phyloP scores from a whole-genome alignment of 108 stramenopile species.

The Asterionellopsis glacialis region DNA sequence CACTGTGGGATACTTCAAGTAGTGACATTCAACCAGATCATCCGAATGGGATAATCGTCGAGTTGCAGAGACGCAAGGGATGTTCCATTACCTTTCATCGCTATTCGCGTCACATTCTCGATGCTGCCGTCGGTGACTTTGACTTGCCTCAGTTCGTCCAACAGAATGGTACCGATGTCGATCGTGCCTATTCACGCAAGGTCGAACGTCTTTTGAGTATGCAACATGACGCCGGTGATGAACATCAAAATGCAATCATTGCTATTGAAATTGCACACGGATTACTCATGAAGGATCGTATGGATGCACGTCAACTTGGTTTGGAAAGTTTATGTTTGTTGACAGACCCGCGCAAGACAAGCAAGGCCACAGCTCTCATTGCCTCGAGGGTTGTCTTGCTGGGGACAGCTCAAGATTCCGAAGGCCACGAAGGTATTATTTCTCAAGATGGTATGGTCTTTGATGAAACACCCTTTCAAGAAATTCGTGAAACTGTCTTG shows the following conservation, averaged over 20 bases:
- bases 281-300: conserved; percentile 80
- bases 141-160: conserved; percentile 35
- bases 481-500: conserved; percentile 75
- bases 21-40: conserved; percentile 13
- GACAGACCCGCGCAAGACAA: conserved; percentile 78
- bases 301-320: conserved; percentile 77
- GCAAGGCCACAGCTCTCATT: conserved; percentile 65
- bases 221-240: conserved; percentile 22
- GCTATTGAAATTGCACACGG: conserved; percentile 83
- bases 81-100: conserved; percentile 76
- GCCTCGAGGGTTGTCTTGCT: conserved; percentile 78
- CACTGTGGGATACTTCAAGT: conserved; percentile 34
- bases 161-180: conserved; percentile 34
- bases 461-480: conserved; percentile 73
- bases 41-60: conserved; percentile 45
- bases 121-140: conserved; percentile 74
- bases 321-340: conserved; percentile 74
- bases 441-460: conserved; percentile 37
- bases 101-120: conserved; percentile 65
- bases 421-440: conserved; percentile 24
- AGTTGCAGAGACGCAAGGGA: conserved; percentile 77
- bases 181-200: conserved; percentile 38
- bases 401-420: conserved; percentile 49
- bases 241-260: conserved; percentile 65
- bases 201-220: conserved; percentile 37